Evolutionary conservation across 2,329 filamentous ascomycete genomes (phyloP).

Genomic region (Neocatenulostroma microsporum): DNA sequence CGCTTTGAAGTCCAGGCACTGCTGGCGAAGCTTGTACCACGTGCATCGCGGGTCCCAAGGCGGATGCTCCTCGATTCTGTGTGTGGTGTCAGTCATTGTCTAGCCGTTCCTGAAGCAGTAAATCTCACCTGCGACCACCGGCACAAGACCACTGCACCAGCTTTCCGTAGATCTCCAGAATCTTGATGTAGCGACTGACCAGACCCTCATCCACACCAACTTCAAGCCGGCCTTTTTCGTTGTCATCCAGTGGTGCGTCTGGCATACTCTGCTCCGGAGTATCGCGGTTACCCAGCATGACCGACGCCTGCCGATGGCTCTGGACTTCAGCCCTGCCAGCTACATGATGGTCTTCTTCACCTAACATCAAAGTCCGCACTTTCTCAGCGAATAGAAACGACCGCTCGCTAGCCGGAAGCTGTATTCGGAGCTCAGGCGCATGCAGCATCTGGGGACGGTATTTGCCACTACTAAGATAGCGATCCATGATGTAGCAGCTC

Average conservation of each 20-base stretch:
- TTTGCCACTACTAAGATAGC: slow-evolving; percentile 58
- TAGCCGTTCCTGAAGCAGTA: background rate
- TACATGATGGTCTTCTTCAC: slow-evolving; percentile 35
- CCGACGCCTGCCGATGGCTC: slow-evolving; percentile 42
- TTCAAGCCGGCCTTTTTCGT: slow-evolving; percentile 46
- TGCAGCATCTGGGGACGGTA: slow-evolving; percentile 54
- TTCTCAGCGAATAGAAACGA: slow-evolving; percentile 56
- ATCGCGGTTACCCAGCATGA: slow-evolving; percentile 20
- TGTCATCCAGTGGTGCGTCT: slow-evolving; percentile 20
- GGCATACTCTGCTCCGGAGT: slow-evolving; percentile 15
- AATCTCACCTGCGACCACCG: slow-evolving; percentile 45
- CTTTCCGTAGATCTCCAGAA: slow-evolving; percentile 49
- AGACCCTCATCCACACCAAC: slow-evolving; percentile 42
- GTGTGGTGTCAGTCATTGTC: slow-evolving; percentile 15
- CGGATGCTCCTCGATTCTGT: slow-evolving; percentile 43
- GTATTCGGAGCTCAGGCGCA: slow-evolving; percentile 53
- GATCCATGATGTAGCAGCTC: slow-evolving; percentile 65
- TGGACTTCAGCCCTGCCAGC: slow-evolving; percentile 34
- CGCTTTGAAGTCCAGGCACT: slow-evolving; percentile 48
- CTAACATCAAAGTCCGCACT: slow-evolving; percentile 45
- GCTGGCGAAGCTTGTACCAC: slow-evolving; percentile 48
- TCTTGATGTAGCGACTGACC: slow-evolving; percentile 45
- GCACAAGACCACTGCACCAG: slow-evolving; percentile 52
- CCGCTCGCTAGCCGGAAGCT: slow-evolving; percentile 60
- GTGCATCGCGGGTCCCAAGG: slow-evolving; percentile 53